Conservation (phyloP, 169 alveolate species). For the Plasmodium coatneyi region DNA sequence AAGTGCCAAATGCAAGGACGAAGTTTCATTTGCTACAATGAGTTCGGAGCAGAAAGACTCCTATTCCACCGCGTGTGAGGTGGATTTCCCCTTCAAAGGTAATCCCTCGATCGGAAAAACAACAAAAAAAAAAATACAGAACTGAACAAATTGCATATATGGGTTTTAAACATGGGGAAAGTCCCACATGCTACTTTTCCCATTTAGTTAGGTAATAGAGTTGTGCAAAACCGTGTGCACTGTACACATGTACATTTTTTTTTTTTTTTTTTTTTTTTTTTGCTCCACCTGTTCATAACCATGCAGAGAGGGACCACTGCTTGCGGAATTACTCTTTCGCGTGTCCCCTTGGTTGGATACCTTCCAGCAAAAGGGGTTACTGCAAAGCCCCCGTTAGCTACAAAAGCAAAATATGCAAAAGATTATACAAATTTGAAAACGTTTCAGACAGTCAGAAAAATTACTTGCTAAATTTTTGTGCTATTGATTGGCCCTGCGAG, state of each 20-base stretch:
- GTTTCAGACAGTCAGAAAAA: conserved; percentile 47
- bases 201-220: background rate
- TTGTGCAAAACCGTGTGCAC: background rate
- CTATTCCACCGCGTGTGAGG: conserved; percentile 39
- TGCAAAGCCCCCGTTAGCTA: conserved; percentile 61
- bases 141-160: background rate
- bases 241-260: background rate
- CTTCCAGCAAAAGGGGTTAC: conserved; percentile 15
- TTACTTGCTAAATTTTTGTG: conserved; percentile 41
- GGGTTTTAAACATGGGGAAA: background rate
- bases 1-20: conserved; percentile 52
- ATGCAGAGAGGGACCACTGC: conserved; percentile 28
- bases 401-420: conserved; percentile 43
- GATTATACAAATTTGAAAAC: conserved; percentile 37
- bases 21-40: conserved; percentile 26
- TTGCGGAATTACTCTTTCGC: conserved; percentile 35
- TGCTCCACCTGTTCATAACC: background rate
- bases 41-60: conserved; percentile 46
- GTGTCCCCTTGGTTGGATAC: conserved; percentile 71
- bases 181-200: background rate
- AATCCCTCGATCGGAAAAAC: background rate
- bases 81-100: conserved; percentile 73
- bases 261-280: background rate
- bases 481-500: conserved; percentile 69
- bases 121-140: background rate